Evolutionary conservation across 2,329 filamentous ascomycete species (phyloP), one percentile per base, ranked within the genome.

Genomic region (Aspergillus tanneri): DNA sequence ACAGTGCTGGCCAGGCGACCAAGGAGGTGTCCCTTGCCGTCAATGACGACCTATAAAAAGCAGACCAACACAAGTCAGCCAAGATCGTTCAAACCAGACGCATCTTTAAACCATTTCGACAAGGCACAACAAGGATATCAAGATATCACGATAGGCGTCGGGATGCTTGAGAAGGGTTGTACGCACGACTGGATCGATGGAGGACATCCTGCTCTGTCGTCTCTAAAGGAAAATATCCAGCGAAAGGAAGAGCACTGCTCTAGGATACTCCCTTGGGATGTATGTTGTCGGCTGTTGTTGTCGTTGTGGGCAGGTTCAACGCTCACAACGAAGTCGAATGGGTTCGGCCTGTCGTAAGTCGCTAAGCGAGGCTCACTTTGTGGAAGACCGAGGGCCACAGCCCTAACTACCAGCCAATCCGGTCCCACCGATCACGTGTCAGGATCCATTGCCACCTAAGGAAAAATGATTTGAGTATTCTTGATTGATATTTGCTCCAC

Each of bases 1-100:
- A 97, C 90, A 74, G 90, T 96, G 77, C 86, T 90, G 81, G 92
- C 92, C 77, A 99, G 86, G 78, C 93, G 92, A 83, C 93, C 93
- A 78, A 99, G 90, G 77, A 99, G 88, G 81, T 99, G 93, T 80
- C 93, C 93, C 87, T 99, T 99, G 89, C 91, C 93, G 86, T 99
- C 93, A 76, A 99, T 95, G 82, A 96, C 88, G 82, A 96, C 86
- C 90, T 96, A 66, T 59, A 63, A 47, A 59, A 56, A 55, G 3
- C 14, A 16, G 19, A 65, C 64, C n/a, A 73, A 67, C 44, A 73
- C 60, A 52, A 71, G 70, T 77, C 72, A 61, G 75, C 63, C 54
- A 65, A 24, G 46, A 35, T 47, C 24, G 18, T 11, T 32, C 23
- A 27, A 42, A 24, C 16, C 11, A 28, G 9, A 24, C 5, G 27